Base-by-base conservation (phyloP, 345 rosid species). In the Melastoma malabathricum region DNA sequence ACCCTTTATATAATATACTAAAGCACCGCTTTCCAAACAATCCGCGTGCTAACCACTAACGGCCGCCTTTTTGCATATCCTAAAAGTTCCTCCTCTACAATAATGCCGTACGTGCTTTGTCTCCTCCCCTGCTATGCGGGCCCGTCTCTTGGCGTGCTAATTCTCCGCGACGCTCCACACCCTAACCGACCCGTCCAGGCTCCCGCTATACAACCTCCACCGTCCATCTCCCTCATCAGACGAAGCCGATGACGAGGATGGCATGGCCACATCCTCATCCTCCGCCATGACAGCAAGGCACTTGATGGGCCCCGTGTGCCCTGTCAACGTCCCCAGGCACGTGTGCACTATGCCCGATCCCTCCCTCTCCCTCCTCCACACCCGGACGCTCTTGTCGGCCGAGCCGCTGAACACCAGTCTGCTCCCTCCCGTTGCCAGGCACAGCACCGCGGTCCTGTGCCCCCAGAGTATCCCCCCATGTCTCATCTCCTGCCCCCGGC, bases 281-380 rank as follows among this genome's bases (percentile, higher is more conserved):
- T 81, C 79, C 45, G 69, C 75, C 18, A 59, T 77, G 15, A 82
- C 79, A 52, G 93, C 71, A 5, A 90, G 50, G 61, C 95, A 92
- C 51, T 84, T 86, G 3, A 92, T 80, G 3, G 98, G 96, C 1
- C 95, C 96, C 1, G 74, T 64, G 31, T 92, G 98, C 22, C 92
- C 95, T 1, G 76, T 72, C 56, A 90, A 63, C 46, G 82, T 83
- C 0, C 82, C 58, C 13, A 82, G 59, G 58, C 95, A 92, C 0
- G 59, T 48, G 54, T 86, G 95, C 31, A 55, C 54, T 56, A 82
- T 92, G 15, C 81, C 92, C 27, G n/a, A 27, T 27, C 31, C 31
- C 31, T 29, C 34, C 1, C 29, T 59, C 39, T 79, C 92, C 51
- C 86, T 59, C 43, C 81, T 62, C 98, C 98, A 92, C 14, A 81